Base-by-base conservation (phyloP, 1,139 yeast genomes). In the Sugiyamaella neomexicana region DNA sequence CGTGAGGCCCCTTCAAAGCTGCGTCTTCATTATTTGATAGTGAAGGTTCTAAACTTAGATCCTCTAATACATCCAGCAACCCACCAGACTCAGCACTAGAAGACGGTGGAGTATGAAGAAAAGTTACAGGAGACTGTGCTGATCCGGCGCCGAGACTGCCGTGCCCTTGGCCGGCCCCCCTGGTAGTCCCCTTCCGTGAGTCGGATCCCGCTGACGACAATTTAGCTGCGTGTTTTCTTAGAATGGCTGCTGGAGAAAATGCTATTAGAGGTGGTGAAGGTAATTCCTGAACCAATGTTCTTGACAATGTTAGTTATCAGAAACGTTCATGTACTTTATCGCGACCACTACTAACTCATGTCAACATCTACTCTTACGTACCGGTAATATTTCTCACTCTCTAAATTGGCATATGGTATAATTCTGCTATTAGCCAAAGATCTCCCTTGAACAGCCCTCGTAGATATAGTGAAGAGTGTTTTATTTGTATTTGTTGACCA, bases 231-330 rank as follows among this genome's bases (percentile, higher is more conserved):
- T 20, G 29, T 15, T 47, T 39, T 31, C 51, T 31, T 20, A 47
- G 20, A 47, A 39, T 39, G 38, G 50, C 50, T 38, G 50, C 50
- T 31, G 51, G 46, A 38, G 51, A 47, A 23, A 39, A 47, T 38
- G 51, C 51, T 29, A 47, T 17, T 32, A 47, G 38, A 23, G 51
- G 51, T 12, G 51, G 51, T n/a, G 51, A 47, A 17, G 51, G 51
- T 6, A 47, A 34, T 31, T 47, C 46, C 34, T 47, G 45, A 39
- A 47, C 45, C 16, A 47, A 27, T 29, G 50, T 25, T 38, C 50
- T 46, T 9, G 34, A 29, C n/a, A 36, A 36, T 6, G 39, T 36
- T 36, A 36, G 39, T 29, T 29, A 3, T 27, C 5, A 5, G 31
- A 27, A 6, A 27, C 9, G 31, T 6, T 27, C n/a, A n/a, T n/a